A percentile compares a stretch with the other conserved stretches of the same genome.
These are phyloP conservation scores for Naematelia aurantialba DNA, from an alignment of 768 basidiomycete species.

Conservation along the genomic window DNA sequence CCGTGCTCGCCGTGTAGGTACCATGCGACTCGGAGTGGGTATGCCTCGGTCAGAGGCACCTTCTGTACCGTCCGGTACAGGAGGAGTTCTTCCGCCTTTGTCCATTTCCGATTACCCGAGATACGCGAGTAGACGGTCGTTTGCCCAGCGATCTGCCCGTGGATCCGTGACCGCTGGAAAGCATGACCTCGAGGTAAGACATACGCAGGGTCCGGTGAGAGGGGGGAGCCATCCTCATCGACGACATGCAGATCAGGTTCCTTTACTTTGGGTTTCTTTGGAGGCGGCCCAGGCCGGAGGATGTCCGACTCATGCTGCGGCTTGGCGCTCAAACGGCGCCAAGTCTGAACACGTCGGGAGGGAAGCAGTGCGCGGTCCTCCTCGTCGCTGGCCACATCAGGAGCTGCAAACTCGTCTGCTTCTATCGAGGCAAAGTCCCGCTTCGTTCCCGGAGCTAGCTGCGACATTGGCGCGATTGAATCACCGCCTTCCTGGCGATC, in stretches of 20 bases:
- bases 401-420: conserved; percentile 15
- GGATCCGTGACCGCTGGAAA: conserved; percentile 12
- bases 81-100: conserved; percentile 30
- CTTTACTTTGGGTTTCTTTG: not conserved
- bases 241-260: conserved; percentile 24
- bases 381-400: conserved; percentile 22
- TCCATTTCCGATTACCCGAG: conserved; percentile 28
- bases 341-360: not conserved
- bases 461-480: conserved; percentile 12
- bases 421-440: conserved; percentile 6
- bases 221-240: conserved; percentile 26
- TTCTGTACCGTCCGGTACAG: conserved; percentile 42
- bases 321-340: not conserved
- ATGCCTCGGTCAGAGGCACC: conserved; percentile 26
- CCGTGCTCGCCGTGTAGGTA: conserved; percentile 37
- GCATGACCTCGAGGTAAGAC: conserved; percentile 13
- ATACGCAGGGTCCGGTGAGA: conserved; percentile 20
- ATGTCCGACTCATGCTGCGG: not conserved
- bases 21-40: conserved; percentile 31
- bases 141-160: conserved; percentile 22
- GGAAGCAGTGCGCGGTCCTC: conserved; percentile 25
- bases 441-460: conserved; percentile 9
- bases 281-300: not conserved
- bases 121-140: conserved; percentile 19
- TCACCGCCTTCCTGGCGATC: too few species aligned